Percentiles rank a stretch among this genome's conserved stretches.
phyloP scores from a whole-genome alignment of 176 grass and related monocot species.

The Eleusine coracana region DNA sequence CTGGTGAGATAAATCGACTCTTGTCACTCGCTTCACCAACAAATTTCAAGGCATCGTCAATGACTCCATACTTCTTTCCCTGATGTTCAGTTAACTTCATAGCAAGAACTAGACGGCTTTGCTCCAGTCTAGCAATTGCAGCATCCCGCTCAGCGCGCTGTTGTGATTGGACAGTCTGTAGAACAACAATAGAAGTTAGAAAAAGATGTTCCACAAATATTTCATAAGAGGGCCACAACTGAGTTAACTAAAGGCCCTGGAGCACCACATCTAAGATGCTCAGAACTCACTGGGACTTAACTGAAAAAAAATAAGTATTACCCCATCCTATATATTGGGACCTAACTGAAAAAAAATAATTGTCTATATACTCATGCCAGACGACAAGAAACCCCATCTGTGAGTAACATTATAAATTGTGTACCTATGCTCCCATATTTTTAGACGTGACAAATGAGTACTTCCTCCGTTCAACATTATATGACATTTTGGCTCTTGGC shows the following conservation, averaged over 20 bases:
- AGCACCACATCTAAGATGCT: not conserved
- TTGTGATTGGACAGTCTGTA: constrained; percentile 88
- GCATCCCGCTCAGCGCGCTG: constrained; percentile 66
- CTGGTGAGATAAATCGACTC: constrained; percentile 50
- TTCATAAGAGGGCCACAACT: constrained; percentile 22
- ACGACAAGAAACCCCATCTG: not conserved
- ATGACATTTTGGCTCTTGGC: no score
- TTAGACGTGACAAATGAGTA: not conserved
- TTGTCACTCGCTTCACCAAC: constrained; percentile 61
- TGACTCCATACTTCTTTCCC: constrained; percentile 70
- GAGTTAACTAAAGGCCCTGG: not conserved
- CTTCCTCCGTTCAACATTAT: no score
- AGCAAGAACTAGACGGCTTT: constrained; percentile 73
- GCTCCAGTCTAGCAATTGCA: constrained; percentile 84
- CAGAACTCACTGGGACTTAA: not conserved
- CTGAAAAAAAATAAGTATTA: not conserved
- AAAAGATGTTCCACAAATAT: not conserved
- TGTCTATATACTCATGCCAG: not conserved
- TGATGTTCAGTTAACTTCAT: constrained; percentile 74
- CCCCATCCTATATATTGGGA: not conserved
- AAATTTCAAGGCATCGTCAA: constrained; percentile 80
- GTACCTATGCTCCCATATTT: not conserved
- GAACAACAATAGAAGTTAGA: constrained; percentile 30
- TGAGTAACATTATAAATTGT: not conserved
- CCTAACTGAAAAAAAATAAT: not conserved